Base-by-base conservation (phyloP, 768 basidiomycete genomes). In the Boletus tylopilopsis region DNA sequence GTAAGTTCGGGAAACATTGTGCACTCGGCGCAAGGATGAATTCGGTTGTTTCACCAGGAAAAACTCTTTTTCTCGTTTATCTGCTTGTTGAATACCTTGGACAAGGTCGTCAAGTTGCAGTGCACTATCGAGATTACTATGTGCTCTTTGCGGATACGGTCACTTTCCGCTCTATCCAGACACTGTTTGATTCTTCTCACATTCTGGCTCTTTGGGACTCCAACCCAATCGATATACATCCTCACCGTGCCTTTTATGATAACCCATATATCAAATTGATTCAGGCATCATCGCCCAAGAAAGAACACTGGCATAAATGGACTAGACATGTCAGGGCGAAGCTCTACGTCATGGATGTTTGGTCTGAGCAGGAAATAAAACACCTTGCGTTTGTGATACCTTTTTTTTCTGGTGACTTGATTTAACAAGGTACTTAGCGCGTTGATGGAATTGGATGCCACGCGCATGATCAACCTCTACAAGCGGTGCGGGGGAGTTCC, bases 161-260 rank as follows among this genome's bases (percentile, higher is more conserved):
- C 2, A 13, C 23, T 18, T 13, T 47, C 18, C n/a, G 35, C 33
- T 6, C 11, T 23, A 6, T 3, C 0, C 0, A 1, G 4, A 4
- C 5, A n/a, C 32, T 18, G 3, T 16, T 49, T 11, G 27, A 27
- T 4, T 16, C 1, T 18, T 6, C 2, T 7, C 3, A 9, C n/a
- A 5, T 42, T 2, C 50, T 44, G 53, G 53, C 35, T 3, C 44
- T 54, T 6, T 34, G 9, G 0, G 54, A 51, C 38, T 51, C 50
- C 16, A 44, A 30, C 27, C 8, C 27, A 27, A 4, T 5, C 27
- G 8, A 11, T 11, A 3, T 27, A n/a, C n/a, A n/a, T 27, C 27
- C 27, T 27, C 27, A 7, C 27, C 8, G 7, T 27, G 27, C 8
- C 15, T 45, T 46, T 19, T 8, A 8, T 9, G 1, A 0, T 27